A percentile compares a stretch with the other conserved stretches of the same genome.
Conservation (phyloP, 306 rosid species). For the Hippophae gyantsensis region DNA sequence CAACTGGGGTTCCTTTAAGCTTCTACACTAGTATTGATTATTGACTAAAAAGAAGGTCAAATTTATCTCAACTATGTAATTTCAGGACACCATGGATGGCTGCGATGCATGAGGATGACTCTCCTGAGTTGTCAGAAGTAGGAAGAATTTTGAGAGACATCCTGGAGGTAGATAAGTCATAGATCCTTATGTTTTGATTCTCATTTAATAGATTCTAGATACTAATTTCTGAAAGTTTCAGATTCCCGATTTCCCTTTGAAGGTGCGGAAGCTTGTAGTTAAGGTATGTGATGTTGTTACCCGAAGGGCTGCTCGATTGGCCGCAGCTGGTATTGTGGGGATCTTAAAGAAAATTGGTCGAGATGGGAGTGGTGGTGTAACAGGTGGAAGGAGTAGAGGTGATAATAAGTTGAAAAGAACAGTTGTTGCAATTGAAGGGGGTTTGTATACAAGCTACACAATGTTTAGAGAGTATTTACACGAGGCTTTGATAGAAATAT, state of each 20-base stretch:
- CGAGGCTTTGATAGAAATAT: slow-evolving; percentile 64
- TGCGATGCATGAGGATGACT: slow-evolving; percentile 77
- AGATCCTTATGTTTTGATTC: neutral
- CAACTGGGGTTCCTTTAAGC: no score
- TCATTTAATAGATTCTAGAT: neutral
- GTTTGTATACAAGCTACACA: slow-evolving; percentile 59
- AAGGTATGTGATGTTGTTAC: slow-evolving; percentile 74
- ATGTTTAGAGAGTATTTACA: slow-evolving; percentile 69
- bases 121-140: slow-evolving; percentile 63
- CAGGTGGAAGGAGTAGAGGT: slow-evolving; percentile 62
- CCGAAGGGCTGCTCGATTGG: slow-evolving; percentile 76
- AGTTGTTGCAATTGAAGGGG: slow-evolving; percentile 74
- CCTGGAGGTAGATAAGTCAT: slow-evolving; percentile 46
- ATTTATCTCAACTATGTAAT: neutral
- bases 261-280: slow-evolving; percentile 61
- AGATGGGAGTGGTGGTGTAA: slow-evolving; percentile 75
- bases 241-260: slow-evolving; percentile 59
- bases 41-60: no score
- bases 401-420: slow-evolving; percentile 54
- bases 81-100: slow-evolving; percentile 77
- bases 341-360: slow-evolving; percentile 87
- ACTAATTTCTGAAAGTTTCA: slow-evolving; percentile 17
- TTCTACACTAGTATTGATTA: no score
- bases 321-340: slow-evolving; percentile 86
- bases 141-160: slow-evolving; percentile 45